These are phyloP conservation scores for Venturia effusa DNA, from an alignment of 2,329 filamentous ascomycete genomes.

Conservation along the genomic window DNA sequence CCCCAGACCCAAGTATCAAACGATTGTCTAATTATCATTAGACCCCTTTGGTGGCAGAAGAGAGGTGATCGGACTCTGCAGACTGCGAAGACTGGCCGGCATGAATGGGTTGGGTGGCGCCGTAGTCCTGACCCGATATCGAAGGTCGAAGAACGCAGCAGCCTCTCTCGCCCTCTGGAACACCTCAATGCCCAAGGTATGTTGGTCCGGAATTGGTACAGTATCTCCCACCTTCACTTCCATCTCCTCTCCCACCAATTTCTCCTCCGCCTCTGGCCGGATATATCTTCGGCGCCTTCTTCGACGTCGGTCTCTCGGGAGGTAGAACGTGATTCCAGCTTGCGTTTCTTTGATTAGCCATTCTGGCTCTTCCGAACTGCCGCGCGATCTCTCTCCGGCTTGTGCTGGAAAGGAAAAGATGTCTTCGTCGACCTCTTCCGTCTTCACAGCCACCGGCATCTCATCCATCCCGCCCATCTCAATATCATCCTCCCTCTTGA, in stretches of 20 bases:
- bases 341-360: not conserved
- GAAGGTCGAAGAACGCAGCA: not conserved
- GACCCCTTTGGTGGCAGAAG: not conserved
- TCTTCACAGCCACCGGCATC: not conserved
- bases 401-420: not conserved
- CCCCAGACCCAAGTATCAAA: not conserved
- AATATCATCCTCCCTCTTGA: not conserved
- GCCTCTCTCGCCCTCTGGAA: not conserved
- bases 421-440: not conserved
- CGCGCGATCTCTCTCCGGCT: not conserved
- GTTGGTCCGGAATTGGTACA: not conserved
- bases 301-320: not conserved
- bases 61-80: not conserved
- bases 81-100: not conserved
- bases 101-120: not conserved
- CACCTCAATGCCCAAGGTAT: not conserved
- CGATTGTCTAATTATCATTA: not conserved
- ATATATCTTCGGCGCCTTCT: not conserved
- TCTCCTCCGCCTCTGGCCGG: not conserved
- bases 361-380: not conserved
- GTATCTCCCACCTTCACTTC: not conserved
- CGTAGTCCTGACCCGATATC: not conserved
- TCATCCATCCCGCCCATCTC: not conserved
- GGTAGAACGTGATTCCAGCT: constrained; percentile 9
- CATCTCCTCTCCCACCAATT: not conserved